phyloP scores from a whole-genome alignment of 768 basidiomycete species.

The Hortiboletus flavorubellus region DNA sequence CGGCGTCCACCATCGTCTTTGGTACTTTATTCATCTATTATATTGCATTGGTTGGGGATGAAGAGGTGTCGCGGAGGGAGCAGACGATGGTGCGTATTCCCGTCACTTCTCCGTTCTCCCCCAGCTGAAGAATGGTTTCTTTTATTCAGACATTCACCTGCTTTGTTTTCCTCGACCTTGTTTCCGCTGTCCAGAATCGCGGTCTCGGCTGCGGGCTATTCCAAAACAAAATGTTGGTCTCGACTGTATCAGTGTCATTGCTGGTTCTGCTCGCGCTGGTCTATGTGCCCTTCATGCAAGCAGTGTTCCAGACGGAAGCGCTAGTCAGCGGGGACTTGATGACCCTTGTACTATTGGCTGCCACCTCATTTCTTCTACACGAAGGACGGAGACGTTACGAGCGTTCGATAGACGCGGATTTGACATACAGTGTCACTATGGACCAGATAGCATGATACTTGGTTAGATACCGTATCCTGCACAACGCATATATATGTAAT shows the following conservation, averaged over 20 bases:
- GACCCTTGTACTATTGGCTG: slow-evolving; percentile 66
- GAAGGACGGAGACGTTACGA: slow-evolving; percentile 80
- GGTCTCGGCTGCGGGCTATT: slow-evolving; percentile 81
- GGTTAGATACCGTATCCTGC: slow-evolving; percentile 2
- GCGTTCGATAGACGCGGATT: slow-evolving; percentile 52
- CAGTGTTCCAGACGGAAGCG: slow-evolving; percentile 90
- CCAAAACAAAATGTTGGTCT: slow-evolving; percentile 86
- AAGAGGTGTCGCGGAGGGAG: slow-evolving; percentile 78
- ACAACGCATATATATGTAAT: slow-evolving; percentile 4
- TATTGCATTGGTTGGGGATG: slow-evolving; percentile 72
- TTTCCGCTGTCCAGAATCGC: slow-evolving; percentile 92
- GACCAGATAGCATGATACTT: slow-evolving; percentile 57
- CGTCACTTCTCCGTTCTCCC: not conserved
- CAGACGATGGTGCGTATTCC: slow-evolving; percentile 84
- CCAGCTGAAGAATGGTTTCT: not conserved
- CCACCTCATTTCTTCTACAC: slow-evolving; percentile 63
- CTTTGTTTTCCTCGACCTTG: slow-evolving; percentile 96
- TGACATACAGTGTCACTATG: slow-evolving; percentile 47
- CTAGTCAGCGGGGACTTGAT: slow-evolving; percentile 64
- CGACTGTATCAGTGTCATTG: slow-evolving; percentile 85
- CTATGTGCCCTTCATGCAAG: slow-evolving; percentile 89
- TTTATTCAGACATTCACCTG: slow-evolving; percentile 83
- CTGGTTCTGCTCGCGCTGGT: slow-evolving; percentile 80
- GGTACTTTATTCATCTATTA: slow-evolving; percentile 88
- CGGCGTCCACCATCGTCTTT: slow-evolving; percentile 85